Evolutionary conservation across 2,329 filamentous ascomycete species (phyloP).

Genomic region (Sarocladium oryzae): DNA sequence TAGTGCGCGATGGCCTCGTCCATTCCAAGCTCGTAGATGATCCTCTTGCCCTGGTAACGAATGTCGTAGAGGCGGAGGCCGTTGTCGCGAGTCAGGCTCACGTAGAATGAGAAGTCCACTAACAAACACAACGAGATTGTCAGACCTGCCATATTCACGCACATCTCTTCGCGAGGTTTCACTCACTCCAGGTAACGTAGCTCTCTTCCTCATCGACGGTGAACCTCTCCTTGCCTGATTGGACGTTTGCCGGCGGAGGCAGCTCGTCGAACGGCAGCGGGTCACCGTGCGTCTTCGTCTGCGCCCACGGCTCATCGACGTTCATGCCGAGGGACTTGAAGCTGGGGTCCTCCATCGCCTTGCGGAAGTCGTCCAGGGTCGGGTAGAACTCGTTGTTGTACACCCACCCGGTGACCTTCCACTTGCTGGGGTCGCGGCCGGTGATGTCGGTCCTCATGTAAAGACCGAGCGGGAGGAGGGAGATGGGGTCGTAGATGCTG

Average conservation of each 20-base stretch:
- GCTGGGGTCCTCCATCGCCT: slow-evolving; percentile 37
- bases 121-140: not conserved
- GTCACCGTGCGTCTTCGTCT: slow-evolving; percentile 33
- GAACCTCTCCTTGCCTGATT: slow-evolving; percentile 9
- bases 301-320: slow-evolving; percentile 40
- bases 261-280: slow-evolving; percentile 12
- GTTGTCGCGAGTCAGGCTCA: slow-evolving; percentile 38
- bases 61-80: slow-evolving; percentile 45
- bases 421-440: slow-evolving; percentile 41
- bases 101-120: slow-evolving; percentile 42
- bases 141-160: not conserved
- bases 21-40: slow-evolving; percentile 49
- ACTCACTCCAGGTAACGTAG: slow-evolving; percentile 13
- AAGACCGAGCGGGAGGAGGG: slow-evolving; percentile 39
- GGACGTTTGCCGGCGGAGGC: slow-evolving; percentile 11
- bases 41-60: slow-evolving; percentile 42
- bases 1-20: slow-evolving; percentile 48
- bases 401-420: slow-evolving; percentile 46
- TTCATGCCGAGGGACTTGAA: slow-evolving; percentile 22
- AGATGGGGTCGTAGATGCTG: slow-evolving; percentile 33
- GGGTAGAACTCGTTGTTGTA: slow-evolving; percentile 48
- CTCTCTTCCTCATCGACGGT: slow-evolving; percentile 13
- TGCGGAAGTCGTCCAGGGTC: slow-evolving; percentile 39
- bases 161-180: not conserved
- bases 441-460: slow-evolving; percentile 41